Evolutionary conservation across 495 filamentous ascomycete genomes (phyloP).

Genomic region (Platismatia glauca): DNA sequence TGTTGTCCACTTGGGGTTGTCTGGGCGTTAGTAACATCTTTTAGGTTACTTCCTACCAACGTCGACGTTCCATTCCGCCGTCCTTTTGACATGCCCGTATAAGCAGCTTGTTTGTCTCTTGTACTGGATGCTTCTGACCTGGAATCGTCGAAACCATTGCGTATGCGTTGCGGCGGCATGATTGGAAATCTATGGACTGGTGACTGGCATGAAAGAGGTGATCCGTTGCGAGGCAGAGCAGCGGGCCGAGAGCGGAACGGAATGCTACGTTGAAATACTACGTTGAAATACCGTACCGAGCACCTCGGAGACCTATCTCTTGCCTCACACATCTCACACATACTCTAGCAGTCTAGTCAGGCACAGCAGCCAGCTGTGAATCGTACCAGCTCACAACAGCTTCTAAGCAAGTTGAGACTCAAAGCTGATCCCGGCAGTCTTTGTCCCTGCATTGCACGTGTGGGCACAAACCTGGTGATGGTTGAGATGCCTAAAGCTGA

Average conservation of each 20-base stretch:
- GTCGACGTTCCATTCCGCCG: constrained; percentile 22
- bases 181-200: not conserved
- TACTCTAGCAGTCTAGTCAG: too few relatives aligned
- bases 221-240: too few relatives aligned
- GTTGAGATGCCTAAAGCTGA: not conserved
- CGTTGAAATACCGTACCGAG: too few relatives aligned
- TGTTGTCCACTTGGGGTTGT: not conserved
- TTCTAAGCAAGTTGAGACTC: not conserved
- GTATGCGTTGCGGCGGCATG: constrained; percentile 23
- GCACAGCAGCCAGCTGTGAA: too few relatives aligned
- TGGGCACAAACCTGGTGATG: not conserved
- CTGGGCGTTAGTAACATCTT: constrained; percentile 27
- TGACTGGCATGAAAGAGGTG: not conserved
- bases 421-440: not conserved
- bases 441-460: not conserved
- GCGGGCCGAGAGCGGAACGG: not conserved
- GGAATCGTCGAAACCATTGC: constrained; percentile 28
- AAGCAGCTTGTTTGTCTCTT: constrained; percentile 26
- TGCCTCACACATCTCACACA: too few relatives aligned
- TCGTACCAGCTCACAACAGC: too few relatives aligned
- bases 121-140: constrained; percentile 32
- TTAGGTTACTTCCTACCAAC: constrained; percentile 24
- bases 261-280: not conserved
- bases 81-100: constrained; percentile 18
- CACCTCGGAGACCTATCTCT: too few relatives aligned